Percentiles rank a stretch among this genome's conserved stretches.
phyloP scores from a whole-genome alignment of 306 rosid species.

The Boehmeria nivea region DNA sequence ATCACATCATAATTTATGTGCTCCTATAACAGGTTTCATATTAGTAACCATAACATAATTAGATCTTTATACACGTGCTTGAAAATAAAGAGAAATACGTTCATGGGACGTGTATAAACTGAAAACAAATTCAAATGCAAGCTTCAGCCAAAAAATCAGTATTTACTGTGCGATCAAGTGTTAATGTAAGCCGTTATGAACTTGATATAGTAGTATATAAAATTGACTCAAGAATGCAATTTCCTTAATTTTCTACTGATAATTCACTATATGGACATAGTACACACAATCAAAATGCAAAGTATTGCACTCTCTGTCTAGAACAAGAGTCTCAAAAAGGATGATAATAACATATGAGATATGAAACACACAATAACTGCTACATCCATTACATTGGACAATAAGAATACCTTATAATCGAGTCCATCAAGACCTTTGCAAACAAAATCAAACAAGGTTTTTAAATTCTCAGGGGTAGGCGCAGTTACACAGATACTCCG shows the following conservation, averaged over 20 bases:
- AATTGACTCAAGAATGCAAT: no score
- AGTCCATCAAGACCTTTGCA: constrained; percentile 72
- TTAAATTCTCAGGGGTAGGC: constrained; percentile 91
- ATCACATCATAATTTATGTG: constrained; percentile 71
- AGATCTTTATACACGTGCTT: no score
- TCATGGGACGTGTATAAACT: background rate
- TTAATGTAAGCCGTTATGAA: no score
- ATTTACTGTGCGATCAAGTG: no score
- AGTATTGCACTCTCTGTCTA: no score
- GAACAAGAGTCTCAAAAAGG: background rate
- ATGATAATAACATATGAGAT: background rate
- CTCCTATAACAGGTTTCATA: constrained; percentile 42
- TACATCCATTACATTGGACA: constrained; percentile 8
- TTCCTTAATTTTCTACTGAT: no score
- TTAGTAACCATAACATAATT: background rate
- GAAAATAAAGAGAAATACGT: background rate
- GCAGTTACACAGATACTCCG: constrained; percentile 93
- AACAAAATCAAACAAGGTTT: constrained; percentile 79
- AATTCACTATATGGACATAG: background rate
- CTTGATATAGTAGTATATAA: no score
- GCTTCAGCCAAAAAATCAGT: no score
- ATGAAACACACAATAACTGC: background rate
- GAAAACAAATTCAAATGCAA: no score
- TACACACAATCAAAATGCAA: background rate
- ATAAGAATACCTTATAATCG: constrained; percentile 69